phyloP scores from a whole-genome alignment of 305 asterid genomes.

The Fraxinus dipetala region DNA sequence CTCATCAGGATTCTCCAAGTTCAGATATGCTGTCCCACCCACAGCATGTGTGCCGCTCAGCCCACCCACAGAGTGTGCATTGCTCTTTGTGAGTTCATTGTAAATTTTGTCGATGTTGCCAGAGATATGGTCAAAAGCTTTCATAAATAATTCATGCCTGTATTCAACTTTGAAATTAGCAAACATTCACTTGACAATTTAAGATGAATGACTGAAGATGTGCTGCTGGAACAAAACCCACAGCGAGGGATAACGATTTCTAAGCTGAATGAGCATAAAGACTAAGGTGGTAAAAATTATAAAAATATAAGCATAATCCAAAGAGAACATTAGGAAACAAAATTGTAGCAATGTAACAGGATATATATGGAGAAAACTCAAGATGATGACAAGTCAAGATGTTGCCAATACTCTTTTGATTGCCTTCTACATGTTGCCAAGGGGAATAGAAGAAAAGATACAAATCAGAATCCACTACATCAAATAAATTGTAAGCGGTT shows the following conservation, averaged over 20 bases:
- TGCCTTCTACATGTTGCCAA: neutral
- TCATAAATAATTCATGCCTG: slow-evolving; percentile 79
- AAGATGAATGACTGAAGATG: neutral
- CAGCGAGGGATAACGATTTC: neutral
- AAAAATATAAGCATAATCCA: neutral
- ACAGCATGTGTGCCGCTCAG: slow-evolving; percentile 57
- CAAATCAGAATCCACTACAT: neutral
- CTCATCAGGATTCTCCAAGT: slow-evolving; percentile 77
- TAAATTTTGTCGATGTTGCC: slow-evolving; percentile 68
- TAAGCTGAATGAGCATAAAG: slow-evolving; percentile 6
- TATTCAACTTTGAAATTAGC: slow-evolving; percentile 27
- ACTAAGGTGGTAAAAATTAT: slow-evolving; percentile 8
- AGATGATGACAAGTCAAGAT: neutral
- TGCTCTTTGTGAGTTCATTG: slow-evolving; percentile 70
- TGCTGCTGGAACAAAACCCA: slow-evolving; percentile 10
- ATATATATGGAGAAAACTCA: neutral
- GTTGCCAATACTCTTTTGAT: neutral
- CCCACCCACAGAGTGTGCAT: slow-evolving; percentile 56
- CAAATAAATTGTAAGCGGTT: neutral
- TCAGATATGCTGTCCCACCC: slow-evolving; percentile 68
- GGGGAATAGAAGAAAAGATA: neutral
- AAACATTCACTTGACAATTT: slow-evolving; percentile 13
- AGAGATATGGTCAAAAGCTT: slow-evolving; percentile 80
- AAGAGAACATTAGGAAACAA: neutral
- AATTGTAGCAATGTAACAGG: slow-evolving; percentile 4